These are phyloP conservation scores for Cercospora beticola DNA, from an alignment of 2,329 filamentous ascomycete species.

Conservation along the genomic window DNA sequence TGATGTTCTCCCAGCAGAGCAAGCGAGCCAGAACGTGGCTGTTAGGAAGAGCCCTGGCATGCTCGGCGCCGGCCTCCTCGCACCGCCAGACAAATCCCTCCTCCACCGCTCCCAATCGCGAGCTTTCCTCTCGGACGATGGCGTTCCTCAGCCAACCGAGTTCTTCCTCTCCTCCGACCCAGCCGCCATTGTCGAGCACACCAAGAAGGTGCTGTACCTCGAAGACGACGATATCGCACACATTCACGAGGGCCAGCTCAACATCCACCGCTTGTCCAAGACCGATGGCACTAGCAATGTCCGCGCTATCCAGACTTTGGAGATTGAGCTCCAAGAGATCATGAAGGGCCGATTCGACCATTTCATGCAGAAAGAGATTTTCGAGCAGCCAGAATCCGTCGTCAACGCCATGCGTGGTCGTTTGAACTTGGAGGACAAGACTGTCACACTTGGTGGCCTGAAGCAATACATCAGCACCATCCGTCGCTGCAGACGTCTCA, in stretches of 20 bases:
- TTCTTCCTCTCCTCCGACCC: conserved; percentile 99
- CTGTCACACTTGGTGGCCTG: conserved; percentile 90
- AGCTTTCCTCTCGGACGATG: conserved; percentile 98
- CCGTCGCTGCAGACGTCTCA: conserved; percentile 92
- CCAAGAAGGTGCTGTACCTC: conserved; percentile 99
- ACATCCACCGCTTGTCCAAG: conserved; percentile 98
- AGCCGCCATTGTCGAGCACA: conserved; percentile 98
- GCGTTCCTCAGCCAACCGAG: conserved; percentile 94
- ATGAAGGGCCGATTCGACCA: conserved; percentile 99
- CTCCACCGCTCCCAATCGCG: conserved; percentile 98
- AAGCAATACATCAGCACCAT: conserved; percentile 96
- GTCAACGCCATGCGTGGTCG: conserved; percentile 99
- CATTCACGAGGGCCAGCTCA: conserved; percentile 97
- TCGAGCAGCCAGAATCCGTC: conserved; percentile 98
- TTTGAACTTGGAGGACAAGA: conserved; percentile 89
- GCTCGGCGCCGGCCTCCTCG: conserved; percentile 67
- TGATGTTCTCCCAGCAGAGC: conserved; percentile 81
- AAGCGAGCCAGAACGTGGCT: conserved; percentile 92
- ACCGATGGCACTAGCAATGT: conserved; percentile 97
- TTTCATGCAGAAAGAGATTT: conserved; percentile 99
- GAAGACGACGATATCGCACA: conserved; percentile 99
- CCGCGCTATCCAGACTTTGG: conserved; percentile 95
- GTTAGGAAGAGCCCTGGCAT: conserved; percentile 72
- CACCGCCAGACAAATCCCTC: conserved; percentile 93
- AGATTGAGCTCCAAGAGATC: conserved; percentile 99